These are phyloP conservation scores for Phoma herbarum DNA, from an alignment of 2,329 filamentous ascomycete genomes.

Conservation along the genomic window DNA sequence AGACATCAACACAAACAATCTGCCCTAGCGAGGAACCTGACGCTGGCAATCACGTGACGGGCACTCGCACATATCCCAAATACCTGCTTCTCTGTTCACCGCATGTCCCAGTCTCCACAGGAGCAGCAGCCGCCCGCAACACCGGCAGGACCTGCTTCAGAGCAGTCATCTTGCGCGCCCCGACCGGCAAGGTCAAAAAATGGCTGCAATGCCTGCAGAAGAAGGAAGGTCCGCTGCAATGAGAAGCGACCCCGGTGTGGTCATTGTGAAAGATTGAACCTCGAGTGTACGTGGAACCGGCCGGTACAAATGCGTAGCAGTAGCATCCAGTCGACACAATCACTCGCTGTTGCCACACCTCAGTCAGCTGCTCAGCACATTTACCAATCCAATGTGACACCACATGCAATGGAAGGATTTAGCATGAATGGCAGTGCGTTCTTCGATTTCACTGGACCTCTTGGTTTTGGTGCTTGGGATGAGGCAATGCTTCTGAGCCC, in stretches of 20 bases:
- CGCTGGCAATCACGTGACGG: background rate
- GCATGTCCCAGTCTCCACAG: constrained; percentile 34
- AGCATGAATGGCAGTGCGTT: constrained; percentile 29
- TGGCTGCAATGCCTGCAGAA: constrained; percentile 48
- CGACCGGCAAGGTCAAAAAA: constrained; percentile 44
- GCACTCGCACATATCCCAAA: background rate
- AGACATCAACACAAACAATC: background rate
- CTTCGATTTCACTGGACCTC: constrained; percentile 41
- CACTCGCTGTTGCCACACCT: constrained; percentile 26
- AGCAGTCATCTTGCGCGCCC: constrained; percentile 24
- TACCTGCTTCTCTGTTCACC: background rate
- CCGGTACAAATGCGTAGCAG: constrained; percentile 26
- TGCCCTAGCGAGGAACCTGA: background rate
- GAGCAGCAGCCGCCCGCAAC: constrained; percentile 26
- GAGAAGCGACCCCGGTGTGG: constrained; percentile 62
- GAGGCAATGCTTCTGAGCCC: constrained; percentile 45
- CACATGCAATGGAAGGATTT: constrained; percentile 35
- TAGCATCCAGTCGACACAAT: constrained; percentile 30
- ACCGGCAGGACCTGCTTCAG: constrained; percentile 20
- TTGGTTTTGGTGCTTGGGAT: constrained; percentile 42
- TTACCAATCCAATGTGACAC: constrained; percentile 23
- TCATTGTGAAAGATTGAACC: constrained; percentile 63
- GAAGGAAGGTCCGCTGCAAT: constrained; percentile 65
- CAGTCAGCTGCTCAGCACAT: constrained; percentile 23
- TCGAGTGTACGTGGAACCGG: constrained; percentile 62